These are phyloP conservation scores for Candida chilensis DNA, from an alignment of 805 yeast genomes.

Conservation along the genomic window DNA sequence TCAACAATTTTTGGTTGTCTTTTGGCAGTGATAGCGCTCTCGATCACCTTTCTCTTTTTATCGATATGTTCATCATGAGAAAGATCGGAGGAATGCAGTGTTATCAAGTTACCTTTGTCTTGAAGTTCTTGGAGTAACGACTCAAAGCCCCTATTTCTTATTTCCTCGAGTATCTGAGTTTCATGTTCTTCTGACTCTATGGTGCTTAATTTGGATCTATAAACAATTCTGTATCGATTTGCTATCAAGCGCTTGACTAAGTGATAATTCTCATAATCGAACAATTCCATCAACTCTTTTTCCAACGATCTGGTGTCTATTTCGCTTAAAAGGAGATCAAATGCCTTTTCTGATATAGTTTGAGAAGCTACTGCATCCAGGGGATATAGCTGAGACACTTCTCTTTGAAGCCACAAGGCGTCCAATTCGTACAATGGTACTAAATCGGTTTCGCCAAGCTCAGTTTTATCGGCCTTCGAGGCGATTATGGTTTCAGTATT, in stretches of 20 bases:
- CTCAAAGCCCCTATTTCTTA: slow-evolving; percentile 31
- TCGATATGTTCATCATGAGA: slow-evolving; percentile 2
- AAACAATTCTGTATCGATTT: slow-evolving; percentile 44
- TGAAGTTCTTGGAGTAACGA: slow-evolving; percentile 32
- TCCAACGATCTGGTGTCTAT: slow-evolving; percentile 37
- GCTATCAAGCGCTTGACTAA: slow-evolving; percentile 38
- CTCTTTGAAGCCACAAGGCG: slow-evolving; percentile 44
- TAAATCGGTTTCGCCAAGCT: slow-evolving; percentile 2
- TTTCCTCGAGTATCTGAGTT: slow-evolving; percentile 23
- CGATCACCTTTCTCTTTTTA: slow-evolving; percentile 4
- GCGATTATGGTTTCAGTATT: slow-evolving; percentile 10
- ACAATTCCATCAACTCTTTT: slow-evolving; percentile 38
- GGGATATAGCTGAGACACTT: slow-evolving; percentile 23
- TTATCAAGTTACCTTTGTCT: slow-evolving; percentile 5
- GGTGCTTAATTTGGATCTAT: slow-evolving; percentile 36
- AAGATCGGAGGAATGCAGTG: slow-evolving; percentile 3
- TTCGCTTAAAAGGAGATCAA: slow-evolving; percentile 24
- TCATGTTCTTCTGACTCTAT: slow-evolving; percentile 23
- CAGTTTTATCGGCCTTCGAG: slow-evolving; percentile 4
- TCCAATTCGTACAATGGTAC: slow-evolving; percentile 11
- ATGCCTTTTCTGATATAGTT: slow-evolving; percentile 27
- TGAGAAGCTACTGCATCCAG: slow-evolving; percentile 29
- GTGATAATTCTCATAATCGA: slow-evolving; percentile 42
- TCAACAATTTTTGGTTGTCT: slow-evolving; percentile 50
- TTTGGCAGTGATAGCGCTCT: slow-evolving; percentile 1